These are phyloP conservation scores for Aurinia saxatilis DNA, from an alignment of 345 rosid species.

Conservation along the genomic window DNA sequence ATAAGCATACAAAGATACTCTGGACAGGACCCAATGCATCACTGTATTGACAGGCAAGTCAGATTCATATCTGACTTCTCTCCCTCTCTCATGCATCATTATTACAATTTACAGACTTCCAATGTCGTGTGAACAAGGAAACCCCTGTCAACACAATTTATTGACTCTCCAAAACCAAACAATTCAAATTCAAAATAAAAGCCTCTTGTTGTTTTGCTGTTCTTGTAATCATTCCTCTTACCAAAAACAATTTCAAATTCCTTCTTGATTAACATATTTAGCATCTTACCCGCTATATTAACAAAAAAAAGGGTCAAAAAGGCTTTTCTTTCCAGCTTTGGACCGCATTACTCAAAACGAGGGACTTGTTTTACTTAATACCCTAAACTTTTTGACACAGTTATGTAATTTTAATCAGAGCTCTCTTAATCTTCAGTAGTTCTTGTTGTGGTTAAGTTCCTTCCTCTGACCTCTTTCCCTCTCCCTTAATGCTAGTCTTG, in stretches of 20 bases:
- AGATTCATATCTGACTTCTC: constrained; percentile 1
- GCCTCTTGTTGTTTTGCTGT: background rate
- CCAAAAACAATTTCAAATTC: constrained; percentile 8
- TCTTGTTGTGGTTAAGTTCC: constrained; percentile 17
- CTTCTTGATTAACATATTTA: constrained; percentile 21
- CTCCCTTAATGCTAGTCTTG: constrained; percentile 33
- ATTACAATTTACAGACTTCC: constrained; percentile 5
- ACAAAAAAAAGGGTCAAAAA: constrained; percentile 14
- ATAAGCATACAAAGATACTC: background rate
- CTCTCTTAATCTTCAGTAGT: constrained; percentile 10
- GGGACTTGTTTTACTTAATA: background rate
- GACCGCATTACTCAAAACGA: constrained; percentile 19
- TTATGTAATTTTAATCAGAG: background rate
- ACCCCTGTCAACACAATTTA: background rate
- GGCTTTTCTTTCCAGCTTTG: constrained; percentile 12
- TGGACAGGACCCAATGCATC: constrained; percentile 24
- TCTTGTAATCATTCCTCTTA: background rate
- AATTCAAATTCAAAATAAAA: constrained; percentile 9
- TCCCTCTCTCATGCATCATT: constrained; percentile 12
- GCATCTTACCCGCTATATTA: constrained; percentile 41
- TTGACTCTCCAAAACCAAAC: background rate
- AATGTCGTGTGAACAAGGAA: constrained; percentile 12
- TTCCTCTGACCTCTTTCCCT: constrained; percentile 40
- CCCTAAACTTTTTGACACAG: constrained; percentile 10
- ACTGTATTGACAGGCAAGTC: constrained; percentile 23